Conservation (phyloP, 2,329 filamentous ascomycete species). For the Cercospora berteroae region DNA sequence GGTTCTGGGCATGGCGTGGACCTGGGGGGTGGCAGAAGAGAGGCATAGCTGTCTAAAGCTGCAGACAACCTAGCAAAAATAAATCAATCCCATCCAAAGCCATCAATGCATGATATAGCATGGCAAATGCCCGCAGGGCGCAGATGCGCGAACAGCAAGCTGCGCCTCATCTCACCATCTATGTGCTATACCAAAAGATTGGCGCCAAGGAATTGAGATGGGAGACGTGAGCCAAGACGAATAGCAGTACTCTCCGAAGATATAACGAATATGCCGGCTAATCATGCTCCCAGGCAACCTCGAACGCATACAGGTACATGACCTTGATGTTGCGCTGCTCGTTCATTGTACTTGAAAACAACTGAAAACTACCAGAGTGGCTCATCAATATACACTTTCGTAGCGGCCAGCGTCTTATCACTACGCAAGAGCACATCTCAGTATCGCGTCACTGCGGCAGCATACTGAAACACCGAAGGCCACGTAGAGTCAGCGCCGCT, state of each 20-base stretch:
- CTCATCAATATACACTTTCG: neutral
- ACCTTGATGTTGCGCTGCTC: neutral
- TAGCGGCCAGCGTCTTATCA: neutral
- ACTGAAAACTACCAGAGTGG: neutral
- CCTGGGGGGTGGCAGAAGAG: slow-evolving; percentile 71
- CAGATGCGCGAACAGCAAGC: neutral
- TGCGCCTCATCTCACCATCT: neutral
- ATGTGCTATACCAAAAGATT: neutral
- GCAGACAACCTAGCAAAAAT: neutral
- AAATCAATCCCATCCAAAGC: neutral
- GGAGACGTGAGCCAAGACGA: neutral
- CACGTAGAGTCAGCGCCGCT: too few relatives aligned
- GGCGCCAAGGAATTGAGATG: neutral
- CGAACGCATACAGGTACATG: neutral
- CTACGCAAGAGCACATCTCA: neutral
- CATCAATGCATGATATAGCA: neutral
- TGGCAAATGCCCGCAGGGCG: neutral
- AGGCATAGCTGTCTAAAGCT: slow-evolving; percentile 63
- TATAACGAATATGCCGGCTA: neutral
- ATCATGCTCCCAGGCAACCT: neutral
- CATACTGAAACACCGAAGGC: neutral
- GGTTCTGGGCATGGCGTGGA: slow-evolving; percentile 80
- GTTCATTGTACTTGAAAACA: neutral
- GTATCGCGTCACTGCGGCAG: neutral
- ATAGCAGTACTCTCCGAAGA: neutral